A percentile compares a stretch with the other conserved stretches of the same genome.
phyloP scores from a whole-genome alignment of 2,329 filamentous ascomycete genomes.

The Nannizziopsis arthrosporioides region DNA sequence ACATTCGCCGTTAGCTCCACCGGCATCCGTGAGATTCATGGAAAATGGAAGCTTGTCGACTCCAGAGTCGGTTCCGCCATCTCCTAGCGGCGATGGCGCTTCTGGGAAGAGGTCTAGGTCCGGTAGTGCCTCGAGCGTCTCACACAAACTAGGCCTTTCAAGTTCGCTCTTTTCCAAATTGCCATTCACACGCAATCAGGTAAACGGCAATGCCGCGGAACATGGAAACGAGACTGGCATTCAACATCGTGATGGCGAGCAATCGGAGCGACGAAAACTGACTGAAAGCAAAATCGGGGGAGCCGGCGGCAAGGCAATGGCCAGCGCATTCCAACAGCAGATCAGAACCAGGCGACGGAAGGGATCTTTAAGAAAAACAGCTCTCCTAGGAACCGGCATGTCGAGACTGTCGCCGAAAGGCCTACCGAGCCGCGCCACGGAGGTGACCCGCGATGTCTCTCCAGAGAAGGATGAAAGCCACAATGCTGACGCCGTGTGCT shows the following conservation, averaged over 20 bases:
- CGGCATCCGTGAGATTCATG: conserved; percentile 1
- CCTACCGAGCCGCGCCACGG: conserved; percentile 2
- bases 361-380: conserved; percentile 78
- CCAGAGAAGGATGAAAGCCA: not conserved
- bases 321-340: conserved; percentile 37
- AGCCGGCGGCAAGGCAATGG: conserved; percentile 38
- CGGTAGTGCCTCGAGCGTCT: conserved; percentile 5
- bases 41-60: conserved; percentile 12
- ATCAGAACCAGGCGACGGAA: conserved; percentile 57
- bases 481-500: not conserved
- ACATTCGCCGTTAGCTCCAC: conserved; percentile 10
- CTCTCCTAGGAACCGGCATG: conserved; percentile 53
- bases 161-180: conserved; percentile 20
- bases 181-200: conserved; percentile 11
- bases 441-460: not conserved
- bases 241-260: conserved; percentile 16
- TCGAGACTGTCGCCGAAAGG: conserved; percentile 19
- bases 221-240: conserved; percentile 17
- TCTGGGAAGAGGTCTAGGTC: conserved; percentile 7
- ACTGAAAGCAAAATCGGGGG: conserved; percentile 20
- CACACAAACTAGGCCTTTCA: conserved; percentile 18
- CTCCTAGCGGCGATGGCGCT: not conserved
- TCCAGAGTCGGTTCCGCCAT: conserved; percentile 4
- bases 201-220: conserved; percentile 5
- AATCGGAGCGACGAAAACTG: conserved; percentile 1